Evolutionary conservation across 352 stramenopile genomes (phyloP).

Genomic region (Thalassiosira exigua): DNA sequence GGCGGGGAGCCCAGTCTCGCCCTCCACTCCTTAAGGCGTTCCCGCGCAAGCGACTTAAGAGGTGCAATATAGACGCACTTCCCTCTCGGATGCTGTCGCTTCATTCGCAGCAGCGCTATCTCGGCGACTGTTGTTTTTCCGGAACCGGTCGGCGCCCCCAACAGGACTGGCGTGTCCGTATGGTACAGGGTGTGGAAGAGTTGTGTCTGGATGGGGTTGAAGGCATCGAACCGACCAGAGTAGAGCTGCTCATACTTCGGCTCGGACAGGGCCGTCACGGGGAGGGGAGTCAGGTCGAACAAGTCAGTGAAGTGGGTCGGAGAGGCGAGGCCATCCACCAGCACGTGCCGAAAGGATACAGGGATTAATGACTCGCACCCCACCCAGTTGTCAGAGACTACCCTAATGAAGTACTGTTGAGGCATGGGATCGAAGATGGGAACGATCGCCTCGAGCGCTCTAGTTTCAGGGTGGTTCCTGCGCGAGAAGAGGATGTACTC

Average conservation of each 20-base stretch:
- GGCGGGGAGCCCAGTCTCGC: constrained; percentile 88
- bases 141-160: constrained; percentile 95
- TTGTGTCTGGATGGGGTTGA: constrained; percentile 98
- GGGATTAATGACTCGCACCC: constrained; percentile 91
- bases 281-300: constrained; percentile 94
- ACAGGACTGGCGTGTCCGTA: constrained; percentile 93
- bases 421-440: constrained; percentile 92
- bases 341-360: constrained; percentile 84
- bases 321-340: constrained; percentile 73
- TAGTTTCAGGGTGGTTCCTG: constrained; percentile 74
- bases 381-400: constrained; percentile 96
- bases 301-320: constrained; percentile 88
- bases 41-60: constrained; percentile 95
- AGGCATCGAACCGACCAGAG: constrained; percentile 87
- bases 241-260: constrained; percentile 90
- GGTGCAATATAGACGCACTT: constrained; percentile 98
- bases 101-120: constrained; percentile 94
- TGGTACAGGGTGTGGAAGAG: constrained; percentile 98
- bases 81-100: constrained; percentile 69
- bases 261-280: constrained; percentile 91
- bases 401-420: constrained; percentile 93
- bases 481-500: constrained; percentile 88
- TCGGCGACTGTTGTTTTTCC: constrained; percentile 98
- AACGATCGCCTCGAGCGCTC: constrained; percentile 94
- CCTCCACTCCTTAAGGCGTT: constrained; percentile 97